Percentiles rank a stretch among this genome's conserved stretches.
Evolutionary conservation across 1,139 yeast species (phyloP).

Genomic region (Geotrichum cucujoidarum): DNA sequence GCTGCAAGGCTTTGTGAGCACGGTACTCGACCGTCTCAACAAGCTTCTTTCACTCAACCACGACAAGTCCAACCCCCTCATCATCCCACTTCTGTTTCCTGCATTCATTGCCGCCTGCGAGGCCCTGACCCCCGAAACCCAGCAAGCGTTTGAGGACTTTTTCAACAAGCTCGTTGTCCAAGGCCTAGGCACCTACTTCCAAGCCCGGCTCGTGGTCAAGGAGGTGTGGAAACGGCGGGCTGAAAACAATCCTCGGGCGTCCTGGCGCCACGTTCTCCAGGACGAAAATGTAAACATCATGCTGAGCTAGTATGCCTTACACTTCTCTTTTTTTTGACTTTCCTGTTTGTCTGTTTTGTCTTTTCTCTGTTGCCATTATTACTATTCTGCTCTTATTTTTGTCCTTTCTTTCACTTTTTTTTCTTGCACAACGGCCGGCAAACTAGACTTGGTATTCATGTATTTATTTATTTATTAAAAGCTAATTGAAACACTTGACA

Average conservation of each 20-base stretch:
- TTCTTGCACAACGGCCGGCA: too few relatives aligned
- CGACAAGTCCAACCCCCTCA: constrained; percentile 51
- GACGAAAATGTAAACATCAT: constrained; percentile 16
- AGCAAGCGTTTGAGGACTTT: constrained; percentile 69
- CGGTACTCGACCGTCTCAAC: constrained; percentile 61
- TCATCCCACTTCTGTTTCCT: constrained; percentile 82
- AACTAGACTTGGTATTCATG: too few relatives aligned
- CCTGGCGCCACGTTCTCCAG: constrained; percentile 62
- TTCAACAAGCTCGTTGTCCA: constrained; percentile 72
- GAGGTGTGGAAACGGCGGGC: constrained; percentile 91
- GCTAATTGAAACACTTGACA: too few relatives aligned
- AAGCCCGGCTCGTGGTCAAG: constrained; percentile 75
- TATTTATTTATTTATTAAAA: too few relatives aligned
- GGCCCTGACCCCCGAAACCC: constrained; percentile 54
- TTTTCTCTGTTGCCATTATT: too few relatives aligned
- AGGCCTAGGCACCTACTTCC: constrained; percentile 81
- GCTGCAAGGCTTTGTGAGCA: constrained; percentile 57
- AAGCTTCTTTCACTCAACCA: constrained; percentile 49
- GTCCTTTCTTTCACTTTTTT: too few relatives aligned
- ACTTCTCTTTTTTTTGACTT: background rate
- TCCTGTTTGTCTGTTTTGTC: background rate
- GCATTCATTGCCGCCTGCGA: constrained; percentile 89
- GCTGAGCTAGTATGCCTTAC: constrained; percentile 10
- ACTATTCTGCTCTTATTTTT: too few relatives aligned
- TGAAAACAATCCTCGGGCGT: constrained; percentile 75